Conservation (phyloP, 345 rosid genomes). For the Gossypium bickii region DNA sequence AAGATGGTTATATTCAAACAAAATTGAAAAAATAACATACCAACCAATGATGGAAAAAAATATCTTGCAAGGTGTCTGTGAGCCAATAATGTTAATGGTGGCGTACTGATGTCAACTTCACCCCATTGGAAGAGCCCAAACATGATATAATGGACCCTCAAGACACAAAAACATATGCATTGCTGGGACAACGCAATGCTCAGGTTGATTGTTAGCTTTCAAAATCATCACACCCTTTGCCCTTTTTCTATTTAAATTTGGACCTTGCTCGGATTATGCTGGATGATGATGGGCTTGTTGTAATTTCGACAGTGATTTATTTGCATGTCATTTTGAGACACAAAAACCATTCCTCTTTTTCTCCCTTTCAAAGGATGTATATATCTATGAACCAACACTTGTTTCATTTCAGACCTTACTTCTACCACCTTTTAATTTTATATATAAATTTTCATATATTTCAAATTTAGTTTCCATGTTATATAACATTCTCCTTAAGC, state of each 20-base stretch:
- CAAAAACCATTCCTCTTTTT: too few relatives aligned
- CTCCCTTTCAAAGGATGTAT: too few relatives aligned
- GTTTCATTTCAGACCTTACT: not conserved
- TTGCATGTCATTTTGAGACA: too few relatives aligned
- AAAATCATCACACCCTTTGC: constrained; percentile 1
- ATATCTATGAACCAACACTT: not conserved
- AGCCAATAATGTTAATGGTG: not conserved
- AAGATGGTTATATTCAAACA: too few relatives aligned
- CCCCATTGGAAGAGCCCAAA: not conserved
- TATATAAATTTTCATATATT: too few relatives aligned
- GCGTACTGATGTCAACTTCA: constrained; percentile 3
- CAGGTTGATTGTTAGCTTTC: not conserved
- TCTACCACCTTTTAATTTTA: too few relatives aligned
- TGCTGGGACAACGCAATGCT: constrained; percentile 6
- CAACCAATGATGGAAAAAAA: not conserved
- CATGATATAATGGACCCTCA: constrained; percentile 1
- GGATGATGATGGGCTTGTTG: too few relatives aligned
- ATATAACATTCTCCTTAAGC: too few relatives aligned
- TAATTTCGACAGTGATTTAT: too few relatives aligned
- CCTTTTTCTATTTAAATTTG: not conserved
- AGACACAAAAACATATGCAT: not conserved
- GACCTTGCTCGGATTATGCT: constrained; percentile 11
- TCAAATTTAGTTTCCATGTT: too few relatives aligned
- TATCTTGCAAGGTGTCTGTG: not conserved
- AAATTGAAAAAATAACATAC: too few relatives aligned